Evolutionary conservation across 2,329 filamentous ascomycete species (phyloP).

Genomic region (Daldinia sp.): DNA sequence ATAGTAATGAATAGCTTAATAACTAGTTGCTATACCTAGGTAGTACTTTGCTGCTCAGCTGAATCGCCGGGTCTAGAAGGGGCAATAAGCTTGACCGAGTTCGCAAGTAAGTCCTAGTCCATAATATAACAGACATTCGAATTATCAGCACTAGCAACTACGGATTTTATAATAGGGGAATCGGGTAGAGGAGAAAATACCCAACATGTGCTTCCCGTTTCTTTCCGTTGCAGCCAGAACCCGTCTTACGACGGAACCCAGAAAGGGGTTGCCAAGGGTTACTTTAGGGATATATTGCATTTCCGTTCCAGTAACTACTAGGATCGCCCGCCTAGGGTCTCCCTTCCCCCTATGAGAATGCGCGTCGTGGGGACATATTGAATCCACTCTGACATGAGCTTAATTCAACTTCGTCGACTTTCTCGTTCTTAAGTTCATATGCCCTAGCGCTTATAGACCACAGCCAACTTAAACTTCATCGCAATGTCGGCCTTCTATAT

Average conservation of each 20-base stretch:
- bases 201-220: neutral
- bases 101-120: neutral
- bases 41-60: neutral
- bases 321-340: neutral
- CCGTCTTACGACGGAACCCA: neutral
- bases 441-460: neutral
- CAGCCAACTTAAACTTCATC: neutral
- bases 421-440: neutral
- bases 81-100: too few species aligned
- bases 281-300: constrained; percentile 5
- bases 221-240: constrained; percentile 1
- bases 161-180: neutral
- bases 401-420: constrained; percentile 28
- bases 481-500: neutral
- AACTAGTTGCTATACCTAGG: neutral
- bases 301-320: constrained; percentile 4
- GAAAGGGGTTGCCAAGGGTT: constrained; percentile 12
- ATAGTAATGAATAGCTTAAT: neutral
- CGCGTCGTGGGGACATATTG: constrained; percentile 19
- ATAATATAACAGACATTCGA: neutral
- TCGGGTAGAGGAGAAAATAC: neutral
- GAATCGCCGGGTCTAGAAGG: neutral
- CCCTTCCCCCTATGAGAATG: neutral
- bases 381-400: constrained; percentile 24
- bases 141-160: neutral